Evolutionary conservation across 1,139 yeast species (phyloP).

Genomic region (Candida sojae): DNA sequence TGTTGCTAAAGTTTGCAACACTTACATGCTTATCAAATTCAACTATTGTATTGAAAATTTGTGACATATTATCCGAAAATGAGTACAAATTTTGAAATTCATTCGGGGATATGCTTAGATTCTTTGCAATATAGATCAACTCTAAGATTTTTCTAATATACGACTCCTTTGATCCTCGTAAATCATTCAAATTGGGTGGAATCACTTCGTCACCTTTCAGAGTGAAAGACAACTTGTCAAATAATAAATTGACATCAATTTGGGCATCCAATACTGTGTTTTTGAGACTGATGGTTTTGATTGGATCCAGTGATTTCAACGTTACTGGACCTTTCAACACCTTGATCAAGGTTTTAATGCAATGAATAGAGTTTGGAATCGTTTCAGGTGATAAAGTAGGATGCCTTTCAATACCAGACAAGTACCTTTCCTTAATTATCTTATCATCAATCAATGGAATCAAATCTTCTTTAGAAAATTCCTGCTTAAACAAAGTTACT

Average conservation of each 20-base stretch:
- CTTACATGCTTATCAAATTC: constrained; percentile 45
- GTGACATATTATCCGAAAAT: constrained; percentile 38
- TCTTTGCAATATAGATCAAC: constrained; percentile 43
- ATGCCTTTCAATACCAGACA: constrained; percentile 29
- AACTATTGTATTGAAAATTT: constrained; percentile 35
- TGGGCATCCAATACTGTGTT: constrained; percentile 53
- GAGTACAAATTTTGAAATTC: constrained; percentile 41
- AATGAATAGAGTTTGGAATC: constrained; percentile 52
- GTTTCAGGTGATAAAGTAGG: constrained; percentile 30
- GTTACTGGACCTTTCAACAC: constrained; percentile 64
- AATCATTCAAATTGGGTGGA: constrained; percentile 53
- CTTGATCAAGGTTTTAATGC: constrained; percentile 57
- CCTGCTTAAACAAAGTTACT: constrained; percentile 33
- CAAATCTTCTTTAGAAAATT: constrained; percentile 30
- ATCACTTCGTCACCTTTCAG: constrained; percentile 45
- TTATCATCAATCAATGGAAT: constrained; percentile 26
- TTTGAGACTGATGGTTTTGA: constrained; percentile 53
- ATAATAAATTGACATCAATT: constrained; percentile 55
- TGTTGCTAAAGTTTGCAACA: constrained; percentile 16
- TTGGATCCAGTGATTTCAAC: constrained; percentile 40
- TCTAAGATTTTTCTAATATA: constrained; percentile 53
- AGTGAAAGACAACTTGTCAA: constrained; percentile 46
- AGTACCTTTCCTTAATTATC: constrained; percentile 31
- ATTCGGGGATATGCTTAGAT: constrained; percentile 23
- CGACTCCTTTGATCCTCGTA: constrained; percentile 40